phyloP scores from a whole-genome alignment of 306 rosid genomes.

The Prunus persica region Prunus_persica_NCBIv2 NC_034013.1:8708001-8708500 shows the following conservation, averaged over 20 bases:
- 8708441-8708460: neutral
- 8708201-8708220: neutral
- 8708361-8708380: neutral
- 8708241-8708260: neutral
- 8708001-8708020: too few relatives aligned
- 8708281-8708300: neutral
- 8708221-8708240: neutral
- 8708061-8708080: too few relatives aligned
- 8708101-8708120: neutral
- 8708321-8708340: neutral
- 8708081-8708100: too few relatives aligned
- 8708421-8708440: slow-evolving; percentile 3
- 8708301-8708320: neutral
- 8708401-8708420: neutral
- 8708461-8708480: neutral
- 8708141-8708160: neutral
- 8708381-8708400: neutral
- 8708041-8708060: too few relatives aligned
- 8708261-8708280: neutral
- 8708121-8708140: neutral
- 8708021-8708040: too few relatives aligned
- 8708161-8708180: neutral
- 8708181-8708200: neutral
- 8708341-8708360: neutral
- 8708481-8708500: neutral